Conservation (phyloP, 2,329 filamentous ascomycete species). For the Hypoxylon sp. region DNA sequence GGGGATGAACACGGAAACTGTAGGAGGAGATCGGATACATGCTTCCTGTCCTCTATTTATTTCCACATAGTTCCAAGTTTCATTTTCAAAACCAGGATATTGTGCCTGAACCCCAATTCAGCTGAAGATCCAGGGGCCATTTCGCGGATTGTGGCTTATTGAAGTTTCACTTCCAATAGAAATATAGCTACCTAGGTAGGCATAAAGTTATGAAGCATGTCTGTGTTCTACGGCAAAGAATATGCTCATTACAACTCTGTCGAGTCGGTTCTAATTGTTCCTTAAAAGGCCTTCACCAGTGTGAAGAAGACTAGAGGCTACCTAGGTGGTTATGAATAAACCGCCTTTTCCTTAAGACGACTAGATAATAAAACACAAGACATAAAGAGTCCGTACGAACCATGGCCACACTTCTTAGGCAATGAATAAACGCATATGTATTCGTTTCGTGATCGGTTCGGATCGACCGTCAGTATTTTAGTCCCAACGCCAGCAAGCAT, state of each 20-base stretch:
- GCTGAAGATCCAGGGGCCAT: not conserved
- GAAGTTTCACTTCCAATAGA: not conserved
- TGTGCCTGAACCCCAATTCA: not conserved
- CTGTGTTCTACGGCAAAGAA: not conserved
- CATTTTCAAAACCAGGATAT: not conserved
- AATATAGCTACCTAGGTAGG: not conserved
- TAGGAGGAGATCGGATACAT: not conserved
- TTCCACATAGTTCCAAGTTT: not conserved
- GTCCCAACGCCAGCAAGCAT: constrained; percentile 27
- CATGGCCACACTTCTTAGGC: constrained; percentile 2
- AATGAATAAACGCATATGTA: constrained; percentile 16
- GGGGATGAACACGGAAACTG: constrained; percentile 9
- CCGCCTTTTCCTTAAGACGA: not conserved
- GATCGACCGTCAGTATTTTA: constrained; percentile 27
- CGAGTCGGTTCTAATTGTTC: not conserved
- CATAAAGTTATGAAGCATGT: not conserved
- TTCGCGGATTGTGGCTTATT: not conserved
- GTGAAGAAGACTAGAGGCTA: not conserved
- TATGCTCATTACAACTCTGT: not conserved
- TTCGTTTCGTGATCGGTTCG: constrained; percentile 14
- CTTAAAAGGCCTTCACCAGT: not conserved
- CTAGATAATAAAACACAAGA: not conserved
- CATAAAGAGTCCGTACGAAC: constrained; percentile 4
- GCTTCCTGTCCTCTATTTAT: not conserved
- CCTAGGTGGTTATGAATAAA: not conserved